Evolutionary conservation across 2,329 filamentous ascomycete genomes (phyloP).

Genomic region (Scytalidium lignicola): DNA sequence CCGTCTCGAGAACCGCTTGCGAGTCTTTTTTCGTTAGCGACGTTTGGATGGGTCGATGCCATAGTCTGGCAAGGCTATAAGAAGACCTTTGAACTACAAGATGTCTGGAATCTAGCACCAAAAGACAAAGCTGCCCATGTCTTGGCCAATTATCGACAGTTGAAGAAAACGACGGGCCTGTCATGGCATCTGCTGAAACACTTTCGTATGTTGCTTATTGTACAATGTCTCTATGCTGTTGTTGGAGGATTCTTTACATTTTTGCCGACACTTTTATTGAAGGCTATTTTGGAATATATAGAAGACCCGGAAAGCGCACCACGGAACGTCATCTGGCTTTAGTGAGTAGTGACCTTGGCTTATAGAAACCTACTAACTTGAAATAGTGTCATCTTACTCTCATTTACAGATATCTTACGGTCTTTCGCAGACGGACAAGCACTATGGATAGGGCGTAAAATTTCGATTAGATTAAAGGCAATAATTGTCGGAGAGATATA

Average conservation of each 20-base stretch:
- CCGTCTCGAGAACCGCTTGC: slow-evolving; percentile 84
- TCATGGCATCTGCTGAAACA: slow-evolving; percentile 77
- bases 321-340: slow-evolving; percentile 88
- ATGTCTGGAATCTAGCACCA: slow-evolving; percentile 88
- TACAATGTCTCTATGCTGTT: slow-evolving; percentile 76
- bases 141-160: slow-evolving; percentile 74
- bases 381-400: slow-evolving; percentile 69
- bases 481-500: slow-evolving; percentile 98
- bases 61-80: slow-evolving; percentile 88
- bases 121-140: slow-evolving; percentile 83
- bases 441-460: slow-evolving; percentile 88
- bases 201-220: slow-evolving; percentile 70
- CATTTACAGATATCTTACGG: slow-evolving; percentile 74
- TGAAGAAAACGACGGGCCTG: slow-evolving; percentile 75
- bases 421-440: slow-evolving; percentile 81
- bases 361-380: background rate
- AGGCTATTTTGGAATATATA: slow-evolving; percentile 90
- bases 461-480: slow-evolving; percentile 87
- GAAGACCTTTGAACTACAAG: slow-evolving; percentile 72
- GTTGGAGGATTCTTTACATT: slow-evolving; percentile 82
- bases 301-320: slow-evolving; percentile 73
- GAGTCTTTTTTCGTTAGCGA: slow-evolving; percentile 80
- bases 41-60: slow-evolving; percentile 85
- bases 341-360: slow-evolving; percentile 28
- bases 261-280: slow-evolving; percentile 83